phyloP scores from a whole-genome alignment of 768 basidiomycete species.

The Chalciporus piperatus region DNA sequence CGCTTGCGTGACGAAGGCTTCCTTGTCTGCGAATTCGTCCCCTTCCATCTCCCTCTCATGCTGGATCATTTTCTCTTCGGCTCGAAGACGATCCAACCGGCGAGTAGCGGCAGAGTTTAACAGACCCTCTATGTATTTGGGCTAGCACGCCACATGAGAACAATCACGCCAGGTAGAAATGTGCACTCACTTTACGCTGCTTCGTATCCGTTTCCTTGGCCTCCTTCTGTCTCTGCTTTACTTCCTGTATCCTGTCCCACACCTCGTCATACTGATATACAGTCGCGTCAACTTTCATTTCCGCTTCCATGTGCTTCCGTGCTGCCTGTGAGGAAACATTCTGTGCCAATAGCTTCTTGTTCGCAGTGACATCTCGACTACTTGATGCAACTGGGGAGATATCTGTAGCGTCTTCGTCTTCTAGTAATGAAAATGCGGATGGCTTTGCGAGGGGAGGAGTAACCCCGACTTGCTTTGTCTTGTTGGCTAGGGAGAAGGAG shows the following conservation, averaged over 20 bases:
- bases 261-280: conserved; percentile 97
- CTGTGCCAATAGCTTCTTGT: conserved; percentile 57
- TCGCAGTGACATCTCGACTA: conserved; percentile 40
- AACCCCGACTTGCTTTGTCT: conserved; percentile 54
- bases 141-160: conserved; percentile 44
- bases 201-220: conserved; percentile 72
- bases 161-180: background rate
- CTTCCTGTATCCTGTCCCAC: conserved; percentile 93
- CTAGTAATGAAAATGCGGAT: conserved; percentile 58
- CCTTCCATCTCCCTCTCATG: conserved; percentile 91
- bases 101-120: conserved; percentile 82
- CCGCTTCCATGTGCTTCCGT: conserved; percentile 74
- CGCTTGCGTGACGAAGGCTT: conserved; percentile 95
- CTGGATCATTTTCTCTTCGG: conserved; percentile 98
- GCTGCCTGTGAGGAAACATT: conserved; percentile 61
- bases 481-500: conserved; percentile 73
- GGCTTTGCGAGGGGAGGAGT: conserved; percentile 56
- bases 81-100: conserved; percentile 82
- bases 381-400: conserved; percentile 44
- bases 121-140: conserved; percentile 88
- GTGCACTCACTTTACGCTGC: conserved; percentile 66
- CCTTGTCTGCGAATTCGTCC: conserved; percentile 91
- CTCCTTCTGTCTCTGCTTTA: conserved; percentile 69
- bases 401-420: conserved; percentile 59
- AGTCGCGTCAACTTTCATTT: conserved; percentile 73